phyloP scores from a whole-genome alignment of 345 rosid species.

The Melaleuca alternifolia region DNA sequence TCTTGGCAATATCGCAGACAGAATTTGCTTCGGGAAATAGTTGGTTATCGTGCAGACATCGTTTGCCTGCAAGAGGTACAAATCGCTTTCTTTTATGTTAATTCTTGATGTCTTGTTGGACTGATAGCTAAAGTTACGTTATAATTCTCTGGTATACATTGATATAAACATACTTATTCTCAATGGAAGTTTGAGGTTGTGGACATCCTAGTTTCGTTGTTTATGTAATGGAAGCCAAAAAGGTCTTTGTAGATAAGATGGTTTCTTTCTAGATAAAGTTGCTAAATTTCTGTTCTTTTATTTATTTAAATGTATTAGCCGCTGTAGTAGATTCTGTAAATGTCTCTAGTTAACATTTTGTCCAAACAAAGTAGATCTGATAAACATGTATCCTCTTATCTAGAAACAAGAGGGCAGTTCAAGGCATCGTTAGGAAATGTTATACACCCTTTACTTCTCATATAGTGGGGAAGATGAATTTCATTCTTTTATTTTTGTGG shows the following conservation, averaged over 20 bases:
- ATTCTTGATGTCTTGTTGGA: not conserved
- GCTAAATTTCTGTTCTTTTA: not conserved
- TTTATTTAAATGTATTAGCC: not conserved
- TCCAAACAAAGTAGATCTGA: not conserved
- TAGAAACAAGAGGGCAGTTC: not conserved
- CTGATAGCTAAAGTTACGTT: not conserved
- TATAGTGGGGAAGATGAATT: not conserved
- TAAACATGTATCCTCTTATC: not conserved
- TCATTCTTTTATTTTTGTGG: not conserved
- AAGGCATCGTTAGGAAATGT: not conserved
- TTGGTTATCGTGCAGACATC: slow-evolving; percentile 87
- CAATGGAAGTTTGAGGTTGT: not conserved
- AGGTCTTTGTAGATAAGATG: not conserved
- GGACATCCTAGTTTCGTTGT: not conserved
- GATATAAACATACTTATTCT: not conserved
- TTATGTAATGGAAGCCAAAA: not conserved
- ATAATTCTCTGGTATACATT: not conserved
- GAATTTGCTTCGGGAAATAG: slow-evolving; percentile 81
- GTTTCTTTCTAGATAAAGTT: not conserved
- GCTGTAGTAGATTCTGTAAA: not conserved
- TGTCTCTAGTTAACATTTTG: not conserved
- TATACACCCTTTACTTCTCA: not conserved
- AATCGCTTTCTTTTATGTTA: not conserved
- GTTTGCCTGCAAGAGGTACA: slow-evolving; percentile 98
- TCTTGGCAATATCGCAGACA: slow-evolving; percentile 96